Conservation (phyloP, 768 basidiomycete genomes). For the Tricholomella constricta region DNA sequence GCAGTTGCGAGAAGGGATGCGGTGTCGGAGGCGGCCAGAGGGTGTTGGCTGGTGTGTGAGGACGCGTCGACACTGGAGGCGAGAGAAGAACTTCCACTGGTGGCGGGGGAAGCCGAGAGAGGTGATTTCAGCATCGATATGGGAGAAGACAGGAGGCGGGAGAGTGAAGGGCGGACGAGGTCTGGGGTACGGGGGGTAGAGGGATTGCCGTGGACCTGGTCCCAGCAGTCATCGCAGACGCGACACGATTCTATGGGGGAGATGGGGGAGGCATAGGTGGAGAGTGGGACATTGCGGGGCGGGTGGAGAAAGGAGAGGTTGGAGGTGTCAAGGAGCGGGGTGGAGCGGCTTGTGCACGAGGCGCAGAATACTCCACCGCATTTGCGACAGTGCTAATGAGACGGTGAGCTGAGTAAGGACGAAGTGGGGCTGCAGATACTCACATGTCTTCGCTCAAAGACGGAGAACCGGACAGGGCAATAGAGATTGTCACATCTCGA, state of each 20-base stretch:
- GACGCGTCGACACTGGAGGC: slow-evolving; percentile 24
- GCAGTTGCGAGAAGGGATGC: slow-evolving; percentile 23
- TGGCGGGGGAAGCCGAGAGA: slow-evolving; percentile 32
- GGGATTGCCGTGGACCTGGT: slow-evolving; percentile 65
- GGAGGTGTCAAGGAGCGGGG: slow-evolving; percentile 72
- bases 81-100: slow-evolving; percentile 35
- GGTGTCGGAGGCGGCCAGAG: slow-evolving; percentile 26
- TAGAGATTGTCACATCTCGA: slow-evolving; percentile 71
- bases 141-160: slow-evolving; percentile 39
- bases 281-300: slow-evolving; percentile 65
- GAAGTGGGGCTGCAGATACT: slow-evolving; percentile 27
- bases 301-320: slow-evolving; percentile 70
- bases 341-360: slow-evolving; percentile 59
- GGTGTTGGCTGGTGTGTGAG: background rate
- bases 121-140: slow-evolving; percentile 41
- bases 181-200: slow-evolving; percentile 46
- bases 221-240: slow-evolving; percentile 79
- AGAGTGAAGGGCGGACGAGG: slow-evolving; percentile 33
- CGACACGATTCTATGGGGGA: slow-evolving; percentile 61
- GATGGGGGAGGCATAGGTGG: slow-evolving; percentile 54
- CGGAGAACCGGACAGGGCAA: slow-evolving; percentile 63
- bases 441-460: slow-evolving; percentile 78
- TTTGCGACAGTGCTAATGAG: slow-evolving; percentile 73
- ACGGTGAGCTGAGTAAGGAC: slow-evolving; percentile 21
- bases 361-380: slow-evolving; percentile 79